Base-by-base conservation (phyloP, 495 filamentous ascomycete species). In the Penicillium cosmopolitanum region DNA sequence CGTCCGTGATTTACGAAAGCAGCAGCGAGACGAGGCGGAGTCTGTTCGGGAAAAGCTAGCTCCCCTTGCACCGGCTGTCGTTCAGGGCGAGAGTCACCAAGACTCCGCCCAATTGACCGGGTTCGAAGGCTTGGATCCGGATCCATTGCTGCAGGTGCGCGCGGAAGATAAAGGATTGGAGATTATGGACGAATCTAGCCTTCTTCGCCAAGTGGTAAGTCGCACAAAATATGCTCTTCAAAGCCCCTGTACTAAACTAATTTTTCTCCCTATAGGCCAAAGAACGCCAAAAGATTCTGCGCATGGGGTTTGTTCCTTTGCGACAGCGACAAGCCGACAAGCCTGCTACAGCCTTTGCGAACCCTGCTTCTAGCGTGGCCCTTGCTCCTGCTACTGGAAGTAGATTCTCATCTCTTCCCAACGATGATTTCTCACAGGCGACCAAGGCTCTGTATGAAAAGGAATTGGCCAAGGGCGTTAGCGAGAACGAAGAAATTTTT, bases 401-500 rank as follows among this genome's bases (percentile, higher is more conserved):
- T 34, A 84, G 92, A 56, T 96, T 96, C 66, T 87, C 93, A 3
- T 73, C 87, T 5, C 79, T 85, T 23, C 83, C 83, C 13, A 90
- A 90, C 60, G 92, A 94, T 59, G 92, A 97, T 69, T 96, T 93
- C 66, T 96, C 93, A 0, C 89, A 93, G 62, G 92, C 93, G 4
- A 95, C 93, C 28, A 96, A 89, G 69, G 92, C 92, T 10, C 72
- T 97, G 4, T 98, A 96, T 62, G 93, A 98, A 65, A 84, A 92
- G 51, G 95, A 99, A 71, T 87, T 97, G 44, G 94, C 96, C 10
- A 90, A 92, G 58, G 96, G 94, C 0, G 85, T 99, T 6, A 84
- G 87, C 59, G 95, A 97, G 63, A 92, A 95, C 64, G 95, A 99
- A 68, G 95, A 98, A 73, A 96, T 99, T 33, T 97, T 99, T 66